phyloP scores from a whole-genome alignment of 2,329 filamentous ascomycete genomes.

The Rhinocladiella similis region DNA sequence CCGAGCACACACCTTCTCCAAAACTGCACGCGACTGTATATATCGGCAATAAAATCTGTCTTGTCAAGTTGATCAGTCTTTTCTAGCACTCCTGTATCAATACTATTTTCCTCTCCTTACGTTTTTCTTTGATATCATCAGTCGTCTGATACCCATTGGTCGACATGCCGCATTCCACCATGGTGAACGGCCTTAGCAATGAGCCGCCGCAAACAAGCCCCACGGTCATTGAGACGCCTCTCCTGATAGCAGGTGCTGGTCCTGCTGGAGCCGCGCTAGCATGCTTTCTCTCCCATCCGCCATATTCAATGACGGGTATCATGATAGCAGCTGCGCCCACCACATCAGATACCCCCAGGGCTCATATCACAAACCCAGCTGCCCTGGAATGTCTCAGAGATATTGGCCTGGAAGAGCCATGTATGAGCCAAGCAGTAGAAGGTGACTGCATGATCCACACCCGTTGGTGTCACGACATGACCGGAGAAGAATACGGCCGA shows the following conservation, averaged over 20 bases:
- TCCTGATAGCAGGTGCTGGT: constrained; percentile 46
- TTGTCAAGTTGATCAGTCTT: not conserved
- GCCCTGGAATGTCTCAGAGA: constrained; percentile 44
- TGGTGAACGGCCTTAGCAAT: constrained; percentile 9
- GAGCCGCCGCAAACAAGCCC: constrained; percentile 4
- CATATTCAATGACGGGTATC: constrained; percentile 28
- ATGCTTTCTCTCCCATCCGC: constrained; percentile 23
- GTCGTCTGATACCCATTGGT: not conserved
- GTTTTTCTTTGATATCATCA: not conserved
- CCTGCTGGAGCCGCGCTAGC: constrained; percentile 52
- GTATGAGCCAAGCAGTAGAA: constrained; percentile 34
- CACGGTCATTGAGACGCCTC: constrained; percentile 20
- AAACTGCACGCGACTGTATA: not conserved
- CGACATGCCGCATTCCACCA: constrained; percentile 10
- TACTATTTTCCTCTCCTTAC: too few species aligned
- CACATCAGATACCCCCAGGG: constrained; percentile 28
- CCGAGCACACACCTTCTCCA: constrained; percentile 2
- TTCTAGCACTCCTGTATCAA: too few species aligned
- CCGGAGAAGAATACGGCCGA: constrained; percentile 46
- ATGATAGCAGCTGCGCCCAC: constrained; percentile 27
- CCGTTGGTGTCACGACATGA: constrained; percentile 46
- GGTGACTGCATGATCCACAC: constrained; percentile 42
- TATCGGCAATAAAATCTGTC: too few species aligned
- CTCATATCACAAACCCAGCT: constrained; percentile 30
- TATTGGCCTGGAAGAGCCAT: constrained; percentile 44